Evolutionary conservation across 768 basidiomycete genomes (phyloP).

Genomic region (Lentinula lateritia): DNA sequence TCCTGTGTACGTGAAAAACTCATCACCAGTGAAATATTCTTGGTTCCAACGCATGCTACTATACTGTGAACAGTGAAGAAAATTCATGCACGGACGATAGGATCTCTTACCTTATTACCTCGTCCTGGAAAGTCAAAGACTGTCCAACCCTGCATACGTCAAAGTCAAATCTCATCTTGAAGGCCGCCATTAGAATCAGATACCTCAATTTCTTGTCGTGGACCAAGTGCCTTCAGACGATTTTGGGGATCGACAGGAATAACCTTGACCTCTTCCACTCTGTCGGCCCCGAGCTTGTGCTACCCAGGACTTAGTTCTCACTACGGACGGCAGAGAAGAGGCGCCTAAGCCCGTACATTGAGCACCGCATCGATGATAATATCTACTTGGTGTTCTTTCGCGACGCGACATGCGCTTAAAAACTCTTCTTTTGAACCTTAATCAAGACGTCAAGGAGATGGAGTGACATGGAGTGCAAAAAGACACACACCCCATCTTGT

Average conservation of each 20-base stretch:
- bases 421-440: slow-evolving; percentile 55
- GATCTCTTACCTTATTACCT: slow-evolving; percentile 51
- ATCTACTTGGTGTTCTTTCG: slow-evolving; percentile 63
- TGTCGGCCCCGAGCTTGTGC: slow-evolving; percentile 86
- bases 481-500: slow-evolving; percentile 81
- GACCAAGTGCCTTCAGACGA: slow-evolving; percentile 53
- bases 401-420: slow-evolving; percentile 60
- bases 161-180: no score
- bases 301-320: slow-evolving; percentile 20
- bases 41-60: slow-evolving; percentile 69
- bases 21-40: slow-evolving; percentile 71
- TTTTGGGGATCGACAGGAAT: slow-evolving; percentile 68
- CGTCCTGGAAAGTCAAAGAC: slow-evolving; percentile 80
- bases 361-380: slow-evolving; percentile 85
- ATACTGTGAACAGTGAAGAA: slow-evolving; percentile 39
- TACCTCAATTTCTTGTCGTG: slow-evolving; percentile 61
- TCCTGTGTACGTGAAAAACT: not conserved
- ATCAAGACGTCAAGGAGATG: not conserved
- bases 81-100: not conserved
- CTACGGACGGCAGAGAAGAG: not conserved
- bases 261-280: slow-evolving; percentile 61
- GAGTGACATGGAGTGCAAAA: not conserved
- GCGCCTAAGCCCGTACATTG: slow-evolving; percentile 49
- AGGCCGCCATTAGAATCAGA: not conserved
- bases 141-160: slow-evolving; percentile 78